Evolutionary conservation across 2,329 filamentous ascomycete genomes (phyloP), one percentile per base, ranked within the genome.

Genomic region (Hypoxylon sp.): DNA sequence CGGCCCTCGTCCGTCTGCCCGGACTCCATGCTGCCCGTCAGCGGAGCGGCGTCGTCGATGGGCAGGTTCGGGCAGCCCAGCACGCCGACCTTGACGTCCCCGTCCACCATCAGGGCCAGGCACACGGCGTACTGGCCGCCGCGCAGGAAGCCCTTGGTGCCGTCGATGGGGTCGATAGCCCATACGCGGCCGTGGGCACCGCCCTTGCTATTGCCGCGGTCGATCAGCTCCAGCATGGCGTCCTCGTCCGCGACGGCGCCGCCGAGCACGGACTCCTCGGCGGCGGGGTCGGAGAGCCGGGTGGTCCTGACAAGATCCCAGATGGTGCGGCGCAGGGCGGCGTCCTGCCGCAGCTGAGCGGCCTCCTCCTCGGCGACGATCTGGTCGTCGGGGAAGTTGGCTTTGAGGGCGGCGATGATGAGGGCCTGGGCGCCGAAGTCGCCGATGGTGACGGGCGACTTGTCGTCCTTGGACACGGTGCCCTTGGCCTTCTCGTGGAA

Each of bases 91-190:
- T 94, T 93, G 72, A 98, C 93, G 71, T 97, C 88, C 55, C 94
- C 95, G 74, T 98, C 93, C 26, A 97, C 91, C 81, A 99, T 90
- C 72, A 99, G 84, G 34, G 87, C 95, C 4, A 99, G 86, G 76
- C 94, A 97, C 56, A 99, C 93, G 57, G 95, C 96, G 76, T 99
- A 99, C 81, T 99, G 95, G 39, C 94, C 96, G 55, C 95, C 95
- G 66, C 96, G 88, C 64, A 99, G 83, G 82, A 99, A 99, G 28
- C 95, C 96, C 81, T 97, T 97, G 56, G 95, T 99, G 69, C 95
- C 95, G 78, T 99, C 95, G 67, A 99, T 97, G 62, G 95, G 95
- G 79, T 99, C 95, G 59, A 99, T 89, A 41, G 94, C 92, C 95
- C 95, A 99, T 78, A 98, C 92, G 70, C 95, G 85, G 66, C 93